Evolutionary conservation across 169 alveolate genomes (phyloP), one percentile per base, ranked within the genome.

Genomic region (Sarcocystis neurona): DNA sequence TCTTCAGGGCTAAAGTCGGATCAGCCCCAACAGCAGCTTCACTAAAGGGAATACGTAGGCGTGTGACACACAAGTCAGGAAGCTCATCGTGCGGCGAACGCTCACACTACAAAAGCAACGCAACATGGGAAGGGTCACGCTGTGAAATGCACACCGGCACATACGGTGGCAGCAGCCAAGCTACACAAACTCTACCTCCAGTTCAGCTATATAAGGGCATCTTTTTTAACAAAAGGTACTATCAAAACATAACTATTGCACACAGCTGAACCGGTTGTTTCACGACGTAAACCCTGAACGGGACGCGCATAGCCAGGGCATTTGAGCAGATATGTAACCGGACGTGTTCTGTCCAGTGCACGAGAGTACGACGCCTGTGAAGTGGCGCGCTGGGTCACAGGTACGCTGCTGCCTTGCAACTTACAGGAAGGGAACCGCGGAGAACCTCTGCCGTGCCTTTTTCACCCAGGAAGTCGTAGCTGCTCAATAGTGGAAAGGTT

Each of bases 401-500:
- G n/a, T 5, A 32, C 60, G 27, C 70, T n/a, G n/a, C n/a, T n/a
- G n/a, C n/a, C n/a, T n/a, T n/a, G n/a, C n/a, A 10, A 23, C 79
- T 32, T 39, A 68, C 79, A n/a, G 56, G 47, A 3, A 72, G 46
- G 20, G 34, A 48, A 53, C 82, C 82, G 39, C 53, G 20, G 43
- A 72, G 27, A 39, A 72, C 82, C 56, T 56, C 58, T 2, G 82
- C 82, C 23, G 82, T 39, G 39, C 82, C 82, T 18, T 20, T 6
- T 12, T 47, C 23, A 32, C 82, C 82, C 56, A 72, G 39, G 56
- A 72, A 39, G 58, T 72, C 82, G 82, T 72, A 72, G 82, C 82
- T 72, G 82, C 82, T 72, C 2, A 72, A 53, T 15, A 72, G 56
- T 0, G 82, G 15, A 27, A 39, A 2, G 30, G 56, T 0, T 47